These are phyloP conservation scores for Sclerotinia nivalis DNA, from an alignment of 2,329 filamentous ascomycete species.

Conservation along the genomic window DNA sequence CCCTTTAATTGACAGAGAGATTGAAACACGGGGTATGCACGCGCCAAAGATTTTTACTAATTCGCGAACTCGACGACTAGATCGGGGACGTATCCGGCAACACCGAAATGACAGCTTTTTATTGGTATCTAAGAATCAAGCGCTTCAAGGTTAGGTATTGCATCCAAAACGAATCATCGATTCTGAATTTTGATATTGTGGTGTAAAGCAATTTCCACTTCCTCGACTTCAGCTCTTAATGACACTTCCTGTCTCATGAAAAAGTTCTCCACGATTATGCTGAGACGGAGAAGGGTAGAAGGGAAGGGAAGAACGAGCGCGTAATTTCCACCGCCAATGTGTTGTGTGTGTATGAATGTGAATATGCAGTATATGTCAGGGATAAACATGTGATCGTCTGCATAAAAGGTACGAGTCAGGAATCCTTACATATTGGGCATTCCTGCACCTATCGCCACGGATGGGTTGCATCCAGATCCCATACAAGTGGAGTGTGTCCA, in stretches of 20 bases:
- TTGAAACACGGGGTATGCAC: conserved; percentile 23
- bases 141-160: neutral
- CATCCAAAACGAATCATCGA: neutral
- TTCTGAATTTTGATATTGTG: neutral
- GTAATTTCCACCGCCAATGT: neutral
- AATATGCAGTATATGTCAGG: neutral
- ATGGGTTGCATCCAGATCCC: conserved; percentile 17
- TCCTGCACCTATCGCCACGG: conserved; percentile 2
- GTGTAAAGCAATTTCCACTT: neutral
- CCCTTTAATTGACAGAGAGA: conserved; percentile 7
- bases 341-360: neutral
- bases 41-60: conserved; percentile 7
- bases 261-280: neutral
- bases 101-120: neutral
- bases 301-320: neutral
- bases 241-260: conserved; percentile 1
- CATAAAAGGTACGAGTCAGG: conserved; percentile 16
- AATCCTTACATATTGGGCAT: conserved; percentile 19
- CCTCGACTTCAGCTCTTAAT: neutral
- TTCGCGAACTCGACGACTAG: neutral
- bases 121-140: neutral
- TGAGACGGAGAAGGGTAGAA: neutral
- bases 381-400: conserved; percentile 17
- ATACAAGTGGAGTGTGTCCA: conserved; percentile 8
- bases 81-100: neutral